Evolutionary conservation across 2,329 filamentous ascomycete species (phyloP).

Genomic region (Lecanoromycetidae sp.): DNA sequence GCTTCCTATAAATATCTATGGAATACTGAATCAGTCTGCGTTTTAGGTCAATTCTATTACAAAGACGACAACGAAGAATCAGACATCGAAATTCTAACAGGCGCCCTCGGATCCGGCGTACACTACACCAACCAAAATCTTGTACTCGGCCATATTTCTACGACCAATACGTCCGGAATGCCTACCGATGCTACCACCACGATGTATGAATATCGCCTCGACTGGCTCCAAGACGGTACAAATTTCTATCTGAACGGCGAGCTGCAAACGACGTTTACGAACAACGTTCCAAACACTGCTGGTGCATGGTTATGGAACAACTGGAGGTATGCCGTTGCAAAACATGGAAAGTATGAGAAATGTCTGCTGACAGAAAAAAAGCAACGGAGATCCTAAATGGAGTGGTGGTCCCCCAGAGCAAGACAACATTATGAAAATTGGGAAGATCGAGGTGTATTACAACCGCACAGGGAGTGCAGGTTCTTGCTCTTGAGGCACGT

Average conservation of each 20-base stretch:
- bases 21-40: not conserved
- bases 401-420: conserved; percentile 24
- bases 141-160: conserved; percentile 25
- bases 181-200: conserved; percentile 40
- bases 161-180: conserved; percentile 33
- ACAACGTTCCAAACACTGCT: conserved; percentile 43
- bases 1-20: not conserved
- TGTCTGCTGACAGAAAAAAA: not conserved
- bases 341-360: not conserved
- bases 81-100: conserved; percentile 43
- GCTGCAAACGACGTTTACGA: conserved; percentile 40
- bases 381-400: conserved; percentile 36
- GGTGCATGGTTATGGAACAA: conserved; percentile 46
- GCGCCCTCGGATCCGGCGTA: conserved; percentile 31
- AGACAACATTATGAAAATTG: conserved; percentile 45
- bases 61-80: conserved; percentile 33
- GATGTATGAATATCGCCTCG: conserved; percentile 48
- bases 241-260: conserved; percentile 46
- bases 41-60: conserved; percentile 5
- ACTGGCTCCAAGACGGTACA: conserved; percentile 44
- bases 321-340: conserved; percentile 45
- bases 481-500: too few relatives aligned
- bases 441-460: conserved; percentile 46
- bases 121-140: conserved; percentile 50
- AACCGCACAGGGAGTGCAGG: conserved; percentile 7